Percentiles rank a stretch among this genome's conserved stretches.
phyloP scores from a whole-genome alignment of 2,329 filamentous ascomycete species.

The Microcyclosporella mali region DNA sequence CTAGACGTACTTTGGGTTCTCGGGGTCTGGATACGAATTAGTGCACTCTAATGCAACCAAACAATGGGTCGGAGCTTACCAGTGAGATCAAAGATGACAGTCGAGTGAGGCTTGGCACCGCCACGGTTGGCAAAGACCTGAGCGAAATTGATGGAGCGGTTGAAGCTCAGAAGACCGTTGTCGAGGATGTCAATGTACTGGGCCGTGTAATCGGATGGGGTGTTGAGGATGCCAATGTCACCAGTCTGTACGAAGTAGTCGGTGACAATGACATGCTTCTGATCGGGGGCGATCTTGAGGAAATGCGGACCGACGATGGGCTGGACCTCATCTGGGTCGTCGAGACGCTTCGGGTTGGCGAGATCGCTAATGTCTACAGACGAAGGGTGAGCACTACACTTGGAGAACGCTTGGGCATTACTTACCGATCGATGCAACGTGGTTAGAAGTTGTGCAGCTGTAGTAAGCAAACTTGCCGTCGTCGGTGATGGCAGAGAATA shows the following conservation, averaged over 20 bases:
- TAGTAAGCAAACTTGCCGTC: slow-evolving; percentile 54
- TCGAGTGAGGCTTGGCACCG: slow-evolving; percentile 53
- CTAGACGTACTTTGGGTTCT: not conserved
- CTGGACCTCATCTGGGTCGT: slow-evolving; percentile 54
- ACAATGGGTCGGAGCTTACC: not conserved
- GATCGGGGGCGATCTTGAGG: slow-evolving; percentile 58
- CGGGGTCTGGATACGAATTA: not conserved
- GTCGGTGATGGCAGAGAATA: slow-evolving; percentile 55
- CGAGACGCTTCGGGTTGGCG: slow-evolving; percentile 55
- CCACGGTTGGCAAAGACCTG: slow-evolving; percentile 49
- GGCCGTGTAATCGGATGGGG: slow-evolving; percentile 56
- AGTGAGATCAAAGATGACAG: slow-evolving; percentile 1
- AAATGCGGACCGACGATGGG: slow-evolving; percentile 58
- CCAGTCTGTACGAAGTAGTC: slow-evolving; percentile 61
- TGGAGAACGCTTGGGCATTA: no score
- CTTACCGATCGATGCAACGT: no score
- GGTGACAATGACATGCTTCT: slow-evolving; percentile 59
- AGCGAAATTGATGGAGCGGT: slow-evolving; percentile 54
- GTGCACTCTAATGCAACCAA: not conserved
- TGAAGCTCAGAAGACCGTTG: slow-evolving; percentile 53
- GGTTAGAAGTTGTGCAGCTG: not conserved
- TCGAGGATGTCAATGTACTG: slow-evolving; percentile 55
- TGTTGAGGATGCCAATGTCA: slow-evolving; percentile 56
- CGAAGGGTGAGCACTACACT: slow-evolving; percentile 35
- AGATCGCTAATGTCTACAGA: slow-evolving; percentile 57